Percentiles rank a stretch among this genome's conserved stretches.
Evolutionary conservation across 495 filamentous ascomycete genomes (phyloP).

Genomic region (Monascus purpureus): DNA sequence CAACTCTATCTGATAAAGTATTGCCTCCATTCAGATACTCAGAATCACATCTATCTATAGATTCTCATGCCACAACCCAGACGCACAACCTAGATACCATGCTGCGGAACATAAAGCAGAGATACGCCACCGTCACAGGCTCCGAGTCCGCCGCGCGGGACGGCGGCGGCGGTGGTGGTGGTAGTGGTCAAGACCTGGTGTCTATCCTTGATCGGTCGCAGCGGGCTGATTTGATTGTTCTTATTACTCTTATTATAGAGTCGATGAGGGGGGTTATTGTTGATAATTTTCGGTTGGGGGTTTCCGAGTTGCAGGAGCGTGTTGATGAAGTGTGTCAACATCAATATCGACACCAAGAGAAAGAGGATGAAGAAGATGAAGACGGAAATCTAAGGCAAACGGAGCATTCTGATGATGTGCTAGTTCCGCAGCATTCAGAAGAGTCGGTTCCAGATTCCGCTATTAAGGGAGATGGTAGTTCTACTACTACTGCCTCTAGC

Average conservation of each 20-base stretch:
- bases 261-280: constrained; percentile 30
- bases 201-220: constrained; percentile 36
- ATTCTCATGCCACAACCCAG: no score
- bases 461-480: neutral
- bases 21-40: no score
- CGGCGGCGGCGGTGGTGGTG: constrained; percentile 8
- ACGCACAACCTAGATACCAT: no score
- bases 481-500: neutral
- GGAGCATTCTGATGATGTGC: no score
- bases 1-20: no score
- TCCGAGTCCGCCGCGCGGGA: no score
- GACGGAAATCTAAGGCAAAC: no score
- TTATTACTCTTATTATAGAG: constrained; percentile 28
- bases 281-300: constrained; percentile 23
- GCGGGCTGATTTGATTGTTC: constrained; percentile 32
- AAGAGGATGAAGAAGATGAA: neutral
- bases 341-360: neutral
- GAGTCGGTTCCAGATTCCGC: neutral
- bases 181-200: constrained; percentile 30
- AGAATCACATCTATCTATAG: no score
- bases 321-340: neutral
- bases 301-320: neutral
- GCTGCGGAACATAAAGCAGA: constrained; percentile 29
- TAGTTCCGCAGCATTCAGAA: neutral
- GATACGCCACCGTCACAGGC: constrained; percentile 16